Conservation (phyloP, 2,329 filamentous ascomycete genomes). For the Thelonectria olida region DNA sequence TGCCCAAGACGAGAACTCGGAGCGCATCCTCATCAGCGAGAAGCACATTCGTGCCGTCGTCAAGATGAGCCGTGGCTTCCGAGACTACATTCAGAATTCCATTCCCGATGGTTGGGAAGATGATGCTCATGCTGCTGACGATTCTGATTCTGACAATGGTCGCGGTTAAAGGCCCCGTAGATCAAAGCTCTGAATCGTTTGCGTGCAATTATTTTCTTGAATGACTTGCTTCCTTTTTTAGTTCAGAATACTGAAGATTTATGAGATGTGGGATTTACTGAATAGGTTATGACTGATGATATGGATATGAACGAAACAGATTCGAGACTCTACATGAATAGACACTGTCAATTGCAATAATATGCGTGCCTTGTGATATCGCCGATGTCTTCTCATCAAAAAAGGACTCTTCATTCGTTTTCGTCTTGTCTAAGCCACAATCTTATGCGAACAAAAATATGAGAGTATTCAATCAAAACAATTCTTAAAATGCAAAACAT, state of each 20-base stretch:
- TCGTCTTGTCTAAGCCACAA: too few species aligned
- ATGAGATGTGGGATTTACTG: background rate
- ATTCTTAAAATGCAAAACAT: background rate
- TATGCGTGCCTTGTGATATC: too few species aligned
- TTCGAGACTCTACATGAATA: too few species aligned
- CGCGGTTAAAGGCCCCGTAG: background rate
- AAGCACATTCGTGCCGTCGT: slow-evolving; percentile 47
- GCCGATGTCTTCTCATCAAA: too few species aligned
- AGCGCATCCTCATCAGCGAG: slow-evolving; percentile 42
- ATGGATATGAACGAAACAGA: background rate
- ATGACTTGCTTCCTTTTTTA: background rate
- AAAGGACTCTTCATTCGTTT: too few species aligned
- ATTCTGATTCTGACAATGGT: slow-evolving; percentile 21
- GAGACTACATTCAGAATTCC: slow-evolving; percentile 42
- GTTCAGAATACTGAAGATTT: too few species aligned
- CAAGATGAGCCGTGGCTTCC: slow-evolving; percentile 47
- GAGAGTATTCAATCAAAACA: background rate
- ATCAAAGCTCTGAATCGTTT: background rate
- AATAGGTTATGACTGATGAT: too few species aligned
- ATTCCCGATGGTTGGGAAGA: slow-evolving; percentile 35
- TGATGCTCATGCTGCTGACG: slow-evolving; percentile 19
- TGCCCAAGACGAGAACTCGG: slow-evolving; percentile 46
- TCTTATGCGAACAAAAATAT: too few species aligned
- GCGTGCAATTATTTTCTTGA: background rate
- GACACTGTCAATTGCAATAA: too few species aligned